Conservation (phyloP, 352 stramenopile genomes). For the Phytophthora pini region DNA sequence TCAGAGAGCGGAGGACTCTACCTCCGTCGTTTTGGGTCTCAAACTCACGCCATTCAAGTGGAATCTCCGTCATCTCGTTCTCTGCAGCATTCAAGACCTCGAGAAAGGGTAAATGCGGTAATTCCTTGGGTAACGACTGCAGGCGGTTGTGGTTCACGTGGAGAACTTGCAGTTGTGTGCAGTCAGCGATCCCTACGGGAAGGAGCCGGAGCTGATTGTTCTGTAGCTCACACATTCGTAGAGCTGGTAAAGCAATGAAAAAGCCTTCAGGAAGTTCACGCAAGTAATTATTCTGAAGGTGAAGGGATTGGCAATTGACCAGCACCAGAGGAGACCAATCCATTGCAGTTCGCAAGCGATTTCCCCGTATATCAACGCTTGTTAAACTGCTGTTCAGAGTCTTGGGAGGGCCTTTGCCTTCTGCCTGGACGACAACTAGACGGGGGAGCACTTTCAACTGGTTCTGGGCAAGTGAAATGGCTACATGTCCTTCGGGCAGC, state of each 20-base stretch:
- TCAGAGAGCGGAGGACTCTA: conserved; percentile 47
- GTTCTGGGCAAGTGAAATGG: conserved; percentile 53
- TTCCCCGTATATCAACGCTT: conserved; percentile 37
- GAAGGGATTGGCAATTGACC: conserved; percentile 43
- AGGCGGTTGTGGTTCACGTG: conserved; percentile 64
- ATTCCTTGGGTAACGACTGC: conserved; percentile 30
- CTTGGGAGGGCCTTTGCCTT: conserved; percentile 17
- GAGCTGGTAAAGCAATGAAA: conserved; percentile 43
- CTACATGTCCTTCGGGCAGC: conserved; percentile 12
- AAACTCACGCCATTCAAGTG: conserved; percentile 60
- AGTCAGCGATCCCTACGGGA: conserved; percentile 41
- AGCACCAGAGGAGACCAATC: conserved; percentile 33
- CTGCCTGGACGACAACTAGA: conserved; percentile 26
- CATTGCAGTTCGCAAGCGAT: conserved; percentile 35
- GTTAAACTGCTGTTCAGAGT: conserved; percentile 25
- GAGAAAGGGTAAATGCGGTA: conserved; percentile 41
- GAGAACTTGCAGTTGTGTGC: conserved; percentile 41
- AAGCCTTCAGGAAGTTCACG: conserved; percentile 48
- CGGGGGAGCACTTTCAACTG: conserved; percentile 33
- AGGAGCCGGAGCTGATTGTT: conserved; percentile 48
- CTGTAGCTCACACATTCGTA: conserved; percentile 51
- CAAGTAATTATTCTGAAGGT: conserved; percentile 57
- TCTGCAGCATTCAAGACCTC: conserved; percentile 50
- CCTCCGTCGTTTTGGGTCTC: conserved; percentile 29
- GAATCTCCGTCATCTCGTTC: conserved; percentile 54